Base-by-base conservation (phyloP, 495 filamentous ascomycete species). In the Hypoxylon trugodes region DNA sequence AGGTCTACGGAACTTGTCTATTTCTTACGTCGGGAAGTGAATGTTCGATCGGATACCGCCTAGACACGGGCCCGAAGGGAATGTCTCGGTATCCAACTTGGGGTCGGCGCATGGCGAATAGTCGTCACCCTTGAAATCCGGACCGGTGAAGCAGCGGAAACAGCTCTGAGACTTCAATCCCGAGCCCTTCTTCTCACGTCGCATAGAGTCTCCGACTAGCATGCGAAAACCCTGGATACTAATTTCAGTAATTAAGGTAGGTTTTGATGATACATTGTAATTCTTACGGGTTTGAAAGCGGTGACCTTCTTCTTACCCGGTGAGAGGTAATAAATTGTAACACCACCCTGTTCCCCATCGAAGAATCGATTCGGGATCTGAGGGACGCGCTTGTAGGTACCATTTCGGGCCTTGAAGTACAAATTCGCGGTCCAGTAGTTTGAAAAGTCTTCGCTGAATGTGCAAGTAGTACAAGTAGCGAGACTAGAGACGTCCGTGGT, bases 371-470 rank as follows among this genome's bases (percentile, higher is more conserved):
- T 79, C 37, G 73, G 74, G 9, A 74, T 65, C 54, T 77, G 73
- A 10, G 77, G 77, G 1, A 79, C 75, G 12, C 77, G 68, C 61
- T 73, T 77, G 61, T 76, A 77, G 33, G 73, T 77, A 4, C 75
- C 75, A 43, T 79, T 79, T 10, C 68, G 52, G 1, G 74, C 71
- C 54, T 66, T 65, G 66, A 79, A 79, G 63, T 75, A 79, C 21
- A 79, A 36, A 48, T 74, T 73, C 26, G 76, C 76, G 4, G 77
- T 78, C 78, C 76, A 79, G 66, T 80, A 79, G 72, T 80, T 80
- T 40, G 72, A 76, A 28, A 76, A 66, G 52, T 77, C 72, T 1
- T 76, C 72, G 57, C 69, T 64, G 30, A 72, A 76, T 40, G 65
- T 75, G 42, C 75, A 77, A 2, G 69, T 76, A 2, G 73, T 76